Base-by-base conservation (phyloP, 108 stramenopile genomes). In the Nannochloropsis gaditana region DNA sequence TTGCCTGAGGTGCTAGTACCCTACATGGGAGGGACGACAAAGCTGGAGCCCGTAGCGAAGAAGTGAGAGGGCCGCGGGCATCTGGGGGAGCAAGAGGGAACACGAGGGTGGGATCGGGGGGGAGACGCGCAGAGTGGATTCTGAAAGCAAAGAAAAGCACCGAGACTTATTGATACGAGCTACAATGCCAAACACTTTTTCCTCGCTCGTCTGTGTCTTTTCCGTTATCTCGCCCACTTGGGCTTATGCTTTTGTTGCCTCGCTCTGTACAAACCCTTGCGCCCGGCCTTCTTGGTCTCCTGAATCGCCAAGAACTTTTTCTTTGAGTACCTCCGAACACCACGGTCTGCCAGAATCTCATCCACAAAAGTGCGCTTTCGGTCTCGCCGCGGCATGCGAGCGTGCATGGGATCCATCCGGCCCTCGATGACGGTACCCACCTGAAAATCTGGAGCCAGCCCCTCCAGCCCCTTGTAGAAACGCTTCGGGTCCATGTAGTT, bases 401-500 rank as follows among this genome's bases (percentile, higher is more conserved):
- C 91, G 0, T 94, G 93, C 86, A 92, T 94, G 84, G 87, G 95
- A 85, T 97, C 97, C 8, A 92, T 42, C 5, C 92, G 84, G 41
- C 95, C 95, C 90, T 96, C 96, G 84, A 96, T 93, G 9, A 96
- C 95, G 11, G 97, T 97, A 10, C 97, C 97, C 9, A 93, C 87
- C 83, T 93, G 93, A 41, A 92, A 73, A 44, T 94, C 90, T 1
- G 91, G 84, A 44, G 86, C 44, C 31, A 90, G 90, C 9, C 80
- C 86, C 87, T 96, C 96, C 10, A 94, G 82, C 8, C 92, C 92
- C 89, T 97, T 97, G 95, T 97, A 97, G 85, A 97, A 97, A 44
- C 93, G 93, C 88, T 96, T 97, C 11, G 97, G 96, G 87, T 97
- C 96, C 85, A 97, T 86, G 84, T 96, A 97, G 84, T 93, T 94